A percentile compares a stretch with the other conserved stretches of the same genome.
Evolutionary conservation across 768 basidiomycete species (phyloP).

Genomic region (Boletus pseudo-olivaceus): DNA sequence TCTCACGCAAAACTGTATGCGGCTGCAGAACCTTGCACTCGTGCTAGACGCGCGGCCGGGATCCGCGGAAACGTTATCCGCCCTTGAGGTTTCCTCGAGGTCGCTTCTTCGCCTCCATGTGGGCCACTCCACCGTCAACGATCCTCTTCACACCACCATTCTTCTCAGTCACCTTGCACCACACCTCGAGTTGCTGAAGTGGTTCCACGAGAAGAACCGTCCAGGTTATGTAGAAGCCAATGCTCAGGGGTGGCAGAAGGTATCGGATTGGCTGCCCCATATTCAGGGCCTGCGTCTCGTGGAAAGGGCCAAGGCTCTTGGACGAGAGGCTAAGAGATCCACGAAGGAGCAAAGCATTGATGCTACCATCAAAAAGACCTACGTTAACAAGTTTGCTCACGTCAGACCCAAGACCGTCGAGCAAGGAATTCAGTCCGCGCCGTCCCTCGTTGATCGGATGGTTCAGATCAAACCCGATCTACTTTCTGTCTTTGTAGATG

Average conservation of each 20-base stretch:
- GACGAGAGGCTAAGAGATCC: conserved; percentile 17
- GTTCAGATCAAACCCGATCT: conserved; percentile 40
- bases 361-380: conserved; percentile 43
- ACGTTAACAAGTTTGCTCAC: conserved; percentile 39
- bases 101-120: conserved; percentile 70
- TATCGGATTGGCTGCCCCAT: conserved; percentile 67
- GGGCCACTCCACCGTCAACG: conserved; percentile 69
- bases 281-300: conserved; percentile 61
- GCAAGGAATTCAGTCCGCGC: conserved; percentile 36
- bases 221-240: conserved; percentile 65
- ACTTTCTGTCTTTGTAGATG: conserved; percentile 47
- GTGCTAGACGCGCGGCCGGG: conserved; percentile 58
- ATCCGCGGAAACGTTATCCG: conserved; percentile 42
- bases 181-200: conserved; percentile 62
- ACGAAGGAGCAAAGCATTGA: conserved; percentile 46
- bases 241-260: conserved; percentile 65
- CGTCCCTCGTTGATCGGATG: conserved; percentile 34
- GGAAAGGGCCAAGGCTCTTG: conserved; percentile 49
- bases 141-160: conserved; percentile 67
- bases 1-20: conserved; percentile 54
- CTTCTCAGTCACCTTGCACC: conserved; percentile 78
- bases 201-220: conserved; percentile 78
- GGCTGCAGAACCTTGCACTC: conserved; percentile 61
- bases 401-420: conserved; percentile 37
- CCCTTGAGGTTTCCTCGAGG: conserved; percentile 52